phyloP scores from a whole-genome alignment of 2,329 filamentous ascomycete genomes.

The Rasamsonia emersonii region DNA sequence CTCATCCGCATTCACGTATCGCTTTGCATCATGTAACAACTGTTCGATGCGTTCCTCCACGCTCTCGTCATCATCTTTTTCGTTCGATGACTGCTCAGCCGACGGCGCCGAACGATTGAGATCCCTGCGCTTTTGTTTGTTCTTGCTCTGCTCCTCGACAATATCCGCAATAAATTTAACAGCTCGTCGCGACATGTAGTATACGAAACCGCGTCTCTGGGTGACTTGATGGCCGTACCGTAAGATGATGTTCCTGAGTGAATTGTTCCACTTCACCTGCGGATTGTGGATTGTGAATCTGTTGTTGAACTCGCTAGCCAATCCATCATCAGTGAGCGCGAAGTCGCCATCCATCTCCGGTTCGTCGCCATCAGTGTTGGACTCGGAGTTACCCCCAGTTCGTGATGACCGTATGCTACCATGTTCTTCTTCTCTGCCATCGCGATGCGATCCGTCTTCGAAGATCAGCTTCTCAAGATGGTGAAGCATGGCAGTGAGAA shows the following conservation, averaged over 20 bases:
- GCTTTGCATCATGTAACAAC: conserved; percentile 73
- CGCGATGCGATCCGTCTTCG: conserved; percentile 39
- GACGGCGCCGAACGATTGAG: no score
- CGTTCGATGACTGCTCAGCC: conserved; percentile 17
- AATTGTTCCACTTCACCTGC: conserved; percentile 97
- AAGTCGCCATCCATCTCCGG: conserved; percentile 50
- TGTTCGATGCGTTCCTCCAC: conserved; percentile 81
- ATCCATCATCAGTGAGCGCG: conserved; percentile 65
- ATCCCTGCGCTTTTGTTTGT: conserved; percentile 42
- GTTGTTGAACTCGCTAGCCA: conserved; percentile 93
- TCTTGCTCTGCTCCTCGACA: conserved; percentile 83
- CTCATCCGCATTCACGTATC: conserved; percentile 68
- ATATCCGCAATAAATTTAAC: conserved; percentile 98
- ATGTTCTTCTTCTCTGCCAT: conserved; percentile 31
- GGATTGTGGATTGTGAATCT: conserved; percentile 97
- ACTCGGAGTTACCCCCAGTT: conserved; percentile 26
- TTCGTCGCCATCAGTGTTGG: conserved; percentile 47
- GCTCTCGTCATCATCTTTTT: conserved; percentile 54
- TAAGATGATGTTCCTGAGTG: conserved; percentile 87
- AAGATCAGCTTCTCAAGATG: conserved; percentile 45
- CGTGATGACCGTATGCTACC: conserved; percentile 16
- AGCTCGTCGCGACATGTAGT: conserved; percentile 90
- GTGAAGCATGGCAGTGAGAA: conserved; percentile 50
- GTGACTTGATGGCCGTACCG: conserved; percentile 97
- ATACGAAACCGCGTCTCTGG: conserved; percentile 90